Evolutionary conservation across 805 yeast species (phyloP).

Genomic region (Lipomyces lipofer): DNA sequence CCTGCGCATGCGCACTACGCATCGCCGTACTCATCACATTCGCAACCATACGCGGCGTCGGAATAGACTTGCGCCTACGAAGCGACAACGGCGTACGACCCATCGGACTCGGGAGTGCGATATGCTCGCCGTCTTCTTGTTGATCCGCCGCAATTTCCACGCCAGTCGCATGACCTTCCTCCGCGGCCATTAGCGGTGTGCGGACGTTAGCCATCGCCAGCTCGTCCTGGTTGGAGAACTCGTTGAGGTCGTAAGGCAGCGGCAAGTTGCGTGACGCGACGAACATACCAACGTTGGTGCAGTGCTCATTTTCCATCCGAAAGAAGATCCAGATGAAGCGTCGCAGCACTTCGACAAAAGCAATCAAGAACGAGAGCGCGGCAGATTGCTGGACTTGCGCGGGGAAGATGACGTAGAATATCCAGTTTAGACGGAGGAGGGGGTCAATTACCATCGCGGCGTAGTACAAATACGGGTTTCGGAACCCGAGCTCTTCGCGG

Average conservation of each 20-base stretch:
- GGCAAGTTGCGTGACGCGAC: slow-evolving; percentile 87
- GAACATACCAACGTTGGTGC: slow-evolving; percentile 80
- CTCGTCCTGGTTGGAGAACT: slow-evolving; percentile 37
- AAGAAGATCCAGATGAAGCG: slow-evolving; percentile 87
- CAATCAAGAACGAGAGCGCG: slow-evolving; percentile 77
- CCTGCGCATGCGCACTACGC: slow-evolving; percentile 75
- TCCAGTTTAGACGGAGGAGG: slow-evolving; percentile 83
- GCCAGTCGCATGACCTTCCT: slow-evolving; percentile 20
- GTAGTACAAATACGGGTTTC: slow-evolving; percentile 64
- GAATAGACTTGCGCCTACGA: slow-evolving; percentile 14
- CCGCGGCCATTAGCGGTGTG: slow-evolving; percentile 31
- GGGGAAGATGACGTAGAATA: slow-evolving; percentile 79
- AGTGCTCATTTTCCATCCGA: slow-evolving; percentile 95
- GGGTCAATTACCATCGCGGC: slow-evolving; percentile 72
- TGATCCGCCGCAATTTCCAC: not conserved
- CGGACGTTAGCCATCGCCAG: slow-evolving; percentile 8
- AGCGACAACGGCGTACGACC: slow-evolving; percentile 13
- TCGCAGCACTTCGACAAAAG: slow-evolving; percentile 76
- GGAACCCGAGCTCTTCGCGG: slow-evolving; percentile 70
- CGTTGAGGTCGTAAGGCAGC: slow-evolving; percentile 67
- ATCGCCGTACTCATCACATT: slow-evolving; percentile 27
- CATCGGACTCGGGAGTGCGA: slow-evolving; percentile 5
- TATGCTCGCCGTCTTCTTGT: not conserved
- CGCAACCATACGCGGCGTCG: slow-evolving; percentile 29
- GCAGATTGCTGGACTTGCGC: slow-evolving; percentile 84